These are phyloP conservation scores for Lactarius sanguifluus DNA, from an alignment of 768 basidiomycete species.

Conservation along the genomic window DNA sequence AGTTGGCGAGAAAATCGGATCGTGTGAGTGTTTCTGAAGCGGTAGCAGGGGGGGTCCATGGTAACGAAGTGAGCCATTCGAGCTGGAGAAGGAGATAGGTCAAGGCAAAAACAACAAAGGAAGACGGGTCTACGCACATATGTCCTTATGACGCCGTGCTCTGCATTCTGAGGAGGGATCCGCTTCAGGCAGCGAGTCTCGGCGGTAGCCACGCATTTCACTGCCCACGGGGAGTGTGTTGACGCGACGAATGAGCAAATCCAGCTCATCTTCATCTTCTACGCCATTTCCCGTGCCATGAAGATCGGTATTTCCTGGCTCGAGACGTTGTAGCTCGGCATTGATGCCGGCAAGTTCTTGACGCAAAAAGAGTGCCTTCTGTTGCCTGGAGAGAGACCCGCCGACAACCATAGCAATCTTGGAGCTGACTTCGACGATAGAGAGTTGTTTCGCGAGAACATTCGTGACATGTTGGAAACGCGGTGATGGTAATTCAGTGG, in stretches of 20 bases:
- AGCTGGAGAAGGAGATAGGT: no score
- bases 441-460: constrained; percentile 70
- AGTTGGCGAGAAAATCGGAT: constrained; percentile 61
- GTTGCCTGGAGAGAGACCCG: no score
- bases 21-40: constrained; percentile 46
- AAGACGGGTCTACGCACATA: constrained; percentile 54
- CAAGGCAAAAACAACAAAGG: not conserved
- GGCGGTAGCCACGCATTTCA: constrained; percentile 74
- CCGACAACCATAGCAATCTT: constrained; percentile 64
- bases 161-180: constrained; percentile 88
- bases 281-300: constrained; percentile 9
- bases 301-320: constrained; percentile 20
- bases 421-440: constrained; percentile 79
- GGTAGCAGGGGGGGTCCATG: constrained; percentile 66
- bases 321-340: constrained; percentile 60
- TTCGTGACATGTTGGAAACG: constrained; percentile 55
- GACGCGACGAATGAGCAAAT: no score
- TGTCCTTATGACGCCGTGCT: constrained; percentile 82
- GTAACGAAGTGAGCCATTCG: constrained; percentile 85
- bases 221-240: constrained; percentile 71
- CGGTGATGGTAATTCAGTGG: constrained; percentile 56
- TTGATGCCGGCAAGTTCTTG: constrained; percentile 84
- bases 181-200: no score
- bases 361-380: constrained; percentile 82
- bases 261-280: constrained; percentile 78